Percentiles rank a stretch among this genome's conserved stretches.
Evolutionary conservation across 768 basidiomycete species (phyloP).

Genomic region (Agrocybe praecox): DNA sequence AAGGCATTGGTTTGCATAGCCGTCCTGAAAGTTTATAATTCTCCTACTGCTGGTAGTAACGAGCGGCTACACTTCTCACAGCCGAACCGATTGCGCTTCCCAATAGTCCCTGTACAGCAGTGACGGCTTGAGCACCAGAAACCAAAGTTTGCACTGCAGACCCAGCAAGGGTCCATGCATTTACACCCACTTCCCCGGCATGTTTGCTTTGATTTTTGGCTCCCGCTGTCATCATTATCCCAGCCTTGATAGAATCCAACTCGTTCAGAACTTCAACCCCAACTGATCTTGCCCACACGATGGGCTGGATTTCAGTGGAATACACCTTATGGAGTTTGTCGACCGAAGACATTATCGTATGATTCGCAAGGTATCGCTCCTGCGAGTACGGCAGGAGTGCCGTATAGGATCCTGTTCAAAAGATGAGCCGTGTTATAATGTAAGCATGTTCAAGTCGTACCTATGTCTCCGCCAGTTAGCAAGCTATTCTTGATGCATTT

Average conservation of each 20-base stretch:
- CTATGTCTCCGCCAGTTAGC: slow-evolving; percentile 77
- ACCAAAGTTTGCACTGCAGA: slow-evolving; percentile 48
- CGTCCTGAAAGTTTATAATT: too few relatives aligned
- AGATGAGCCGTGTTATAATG: not conserved
- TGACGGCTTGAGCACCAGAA: slow-evolving; percentile 32
- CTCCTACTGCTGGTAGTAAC: not conserved
- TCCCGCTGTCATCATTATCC: slow-evolving; percentile 82
- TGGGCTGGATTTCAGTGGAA: slow-evolving; percentile 58
- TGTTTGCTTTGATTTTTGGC: slow-evolving; percentile 23
- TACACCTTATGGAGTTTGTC: slow-evolving; percentile 94
- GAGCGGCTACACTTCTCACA: not conserved
- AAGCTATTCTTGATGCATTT: slow-evolving; percentile 63
- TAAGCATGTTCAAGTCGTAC: slow-evolving; percentile 40
- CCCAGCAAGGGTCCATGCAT: slow-evolving; percentile 40
- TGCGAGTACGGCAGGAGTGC: slow-evolving; percentile 77
- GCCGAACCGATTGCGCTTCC: slow-evolving; percentile 11
- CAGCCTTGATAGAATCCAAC: slow-evolving; percentile 77
- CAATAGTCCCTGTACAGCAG: slow-evolving; percentile 26
- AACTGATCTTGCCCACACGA: slow-evolving; percentile 86
- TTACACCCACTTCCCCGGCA: slow-evolving; percentile 1
- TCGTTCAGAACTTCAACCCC: slow-evolving; percentile 94
- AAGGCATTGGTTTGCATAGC: too few relatives aligned
- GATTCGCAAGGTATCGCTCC: slow-evolving; percentile 85
- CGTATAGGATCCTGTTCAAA: slow-evolving; percentile 68
- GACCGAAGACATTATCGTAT: slow-evolving; percentile 78